phyloP scores from a whole-genome alignment of 1,139 yeast genomes.

The Saccharomyces hybrid region DNA sequence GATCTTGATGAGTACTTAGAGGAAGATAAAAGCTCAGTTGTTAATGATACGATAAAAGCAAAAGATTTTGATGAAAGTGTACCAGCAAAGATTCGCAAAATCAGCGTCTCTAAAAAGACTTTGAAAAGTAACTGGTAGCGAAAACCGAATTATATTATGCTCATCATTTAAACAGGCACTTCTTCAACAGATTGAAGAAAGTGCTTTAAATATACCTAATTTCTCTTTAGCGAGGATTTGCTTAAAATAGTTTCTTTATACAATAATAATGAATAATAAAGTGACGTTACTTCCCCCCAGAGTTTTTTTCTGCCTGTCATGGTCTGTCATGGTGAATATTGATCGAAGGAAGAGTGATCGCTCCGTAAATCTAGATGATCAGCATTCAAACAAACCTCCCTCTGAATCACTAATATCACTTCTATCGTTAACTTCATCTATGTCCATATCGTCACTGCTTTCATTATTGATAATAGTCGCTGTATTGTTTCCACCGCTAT shows the following conservation, averaged over 20 bases:
- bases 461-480: not conserved
- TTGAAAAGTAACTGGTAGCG: conserved; percentile 27
- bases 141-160: not conserved
- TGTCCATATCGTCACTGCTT: conserved; percentile 10
- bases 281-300: not conserved
- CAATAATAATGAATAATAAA: not conserved
- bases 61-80: not conserved
- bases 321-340: not conserved
- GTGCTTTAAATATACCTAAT: not conserved
- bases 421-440: conserved; percentile 11
- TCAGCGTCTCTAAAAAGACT: conserved; percentile 29
- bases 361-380: not conserved
- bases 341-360: not conserved
- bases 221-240: not conserved
- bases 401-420: conserved; percentile 6
- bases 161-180: not conserved
- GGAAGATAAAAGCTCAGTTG: conserved; percentile 12
- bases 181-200: not conserved
- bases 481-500: not conserved
- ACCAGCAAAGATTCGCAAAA: conserved; percentile 23
- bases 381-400: not conserved
- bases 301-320: not conserved
- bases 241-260: not conserved
- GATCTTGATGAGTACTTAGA: conserved; percentile 15
- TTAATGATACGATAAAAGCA: conserved; percentile 9